Conservation (phyloP, 75 land plant genomes). For the Selaginella moellendorffii region DNA sequence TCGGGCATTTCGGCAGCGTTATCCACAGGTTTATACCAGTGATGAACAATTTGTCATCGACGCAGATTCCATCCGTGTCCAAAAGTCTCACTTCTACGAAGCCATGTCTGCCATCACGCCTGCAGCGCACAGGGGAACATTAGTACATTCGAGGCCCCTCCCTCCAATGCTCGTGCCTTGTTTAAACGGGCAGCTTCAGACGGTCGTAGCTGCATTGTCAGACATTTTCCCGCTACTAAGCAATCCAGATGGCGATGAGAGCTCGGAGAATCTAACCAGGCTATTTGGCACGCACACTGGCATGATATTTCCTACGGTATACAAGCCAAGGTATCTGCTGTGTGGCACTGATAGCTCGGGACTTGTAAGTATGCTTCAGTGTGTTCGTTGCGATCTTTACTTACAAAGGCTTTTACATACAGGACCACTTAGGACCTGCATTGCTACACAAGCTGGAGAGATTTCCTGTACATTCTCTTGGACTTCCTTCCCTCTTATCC, state of each 20-base stretch:
- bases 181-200: constrained; percentile 48
- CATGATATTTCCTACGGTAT: constrained; percentile 56
- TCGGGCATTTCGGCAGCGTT: constrained; percentile 85
- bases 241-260: constrained; percentile 14
- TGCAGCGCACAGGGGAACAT: constrained; percentile 85
- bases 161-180: constrained; percentile 64
- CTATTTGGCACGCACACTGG: constrained; percentile 48
- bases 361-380: constrained; percentile 33
- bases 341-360: constrained; percentile 73
- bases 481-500: constrained; percentile 81
- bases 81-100: constrained; percentile 69
- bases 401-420: constrained; percentile 11
- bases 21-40: constrained; percentile 57
- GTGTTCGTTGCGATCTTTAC: background rate
- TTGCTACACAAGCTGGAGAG: constrained; percentile 90
- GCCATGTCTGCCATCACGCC: constrained; percentile 94
- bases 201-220: constrained; percentile 36
- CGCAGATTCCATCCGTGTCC: constrained; percentile 69
- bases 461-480: constrained; percentile 93
- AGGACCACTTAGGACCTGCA: constrained; percentile 97
- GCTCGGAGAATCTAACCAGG: constrained; percentile 36
- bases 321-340: constrained; percentile 63
- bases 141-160: constrained; percentile 72
- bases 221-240: constrained; percentile 44
- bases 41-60: constrained; percentile 93